A percentile compares a stretch with the other conserved stretches of the same genome.
Conservation (phyloP, 2,329 filamentous ascomycete genomes). For the Beauveria sp. region DNA sequence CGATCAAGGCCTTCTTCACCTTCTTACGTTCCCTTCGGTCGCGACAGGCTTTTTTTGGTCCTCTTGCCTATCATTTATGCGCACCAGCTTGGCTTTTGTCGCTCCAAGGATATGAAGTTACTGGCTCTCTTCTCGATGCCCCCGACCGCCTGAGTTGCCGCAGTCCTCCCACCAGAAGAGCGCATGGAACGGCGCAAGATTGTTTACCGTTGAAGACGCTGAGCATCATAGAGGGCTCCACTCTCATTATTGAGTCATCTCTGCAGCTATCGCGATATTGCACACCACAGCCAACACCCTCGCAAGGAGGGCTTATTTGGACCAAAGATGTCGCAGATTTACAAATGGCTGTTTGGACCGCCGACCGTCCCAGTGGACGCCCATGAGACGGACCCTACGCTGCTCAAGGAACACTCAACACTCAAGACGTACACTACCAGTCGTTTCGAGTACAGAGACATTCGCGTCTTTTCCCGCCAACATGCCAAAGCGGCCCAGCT, state of each 20-base stretch:
- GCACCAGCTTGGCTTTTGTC: neutral
- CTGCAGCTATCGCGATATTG: slow-evolving; percentile 1
- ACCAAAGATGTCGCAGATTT: slow-evolving; percentile 4
- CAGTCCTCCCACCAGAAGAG: neutral
- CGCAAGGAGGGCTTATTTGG: no score
- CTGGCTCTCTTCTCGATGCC: slow-evolving; percentile 2
- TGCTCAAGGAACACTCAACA: slow-evolving; percentile 70
- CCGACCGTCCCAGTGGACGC: slow-evolving; percentile 19
- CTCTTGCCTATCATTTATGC: neutral
- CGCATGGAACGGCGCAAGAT: slow-evolving; percentile 4
- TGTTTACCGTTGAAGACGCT: neutral
- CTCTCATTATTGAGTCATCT: slow-evolving; percentile 9
- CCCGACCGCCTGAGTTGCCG: neutral
- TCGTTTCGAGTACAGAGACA: slow-evolving; percentile 60
- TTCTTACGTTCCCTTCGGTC: neutral
- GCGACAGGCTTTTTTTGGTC: neutral
- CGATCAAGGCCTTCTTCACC: neutral
- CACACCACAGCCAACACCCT: neutral
- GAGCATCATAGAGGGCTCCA: neutral
- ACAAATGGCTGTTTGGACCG: slow-evolving; percentile 12
- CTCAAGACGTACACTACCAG: slow-evolving; percentile 66
- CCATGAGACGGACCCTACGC: slow-evolving; percentile 60
- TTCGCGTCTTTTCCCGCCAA: slow-evolving; percentile 76
- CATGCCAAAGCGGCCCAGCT: slow-evolving; percentile 80
- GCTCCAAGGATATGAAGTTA: neutral